Evolutionary conservation across 257 asterid species (phyloP), one percentile per base, ranked within the genome.

Genomic region (Fraxinus quadrangulata): DNA sequence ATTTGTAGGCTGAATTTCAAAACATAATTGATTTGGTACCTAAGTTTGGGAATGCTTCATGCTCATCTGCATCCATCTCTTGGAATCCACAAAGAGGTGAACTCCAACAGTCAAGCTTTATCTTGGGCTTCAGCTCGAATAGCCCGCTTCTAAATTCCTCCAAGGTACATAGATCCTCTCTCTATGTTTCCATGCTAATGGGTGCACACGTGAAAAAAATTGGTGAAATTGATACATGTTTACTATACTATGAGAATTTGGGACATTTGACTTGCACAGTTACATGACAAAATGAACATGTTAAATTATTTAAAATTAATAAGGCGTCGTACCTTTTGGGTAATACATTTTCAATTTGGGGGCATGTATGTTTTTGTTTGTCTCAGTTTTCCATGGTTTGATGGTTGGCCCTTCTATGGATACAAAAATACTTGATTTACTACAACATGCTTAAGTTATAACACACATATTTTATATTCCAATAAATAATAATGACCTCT

Each of bases 31-130:
- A 90, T 81, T 74, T 88, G 78, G 88, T 90, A 33, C 85, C 99
- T 84, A 91, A 93, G 85, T 84, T 87, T 79, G 87, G 90, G 78
- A 88, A 85, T 49, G 89, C 83, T 73, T 89, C 90, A 36, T 91
- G 98, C 84, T 61, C 45, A 56, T 87, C 97, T 68, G 96, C 99
- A 0, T 87, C 97, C 67, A 87, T 93, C 72, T 92, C 98, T 31
- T 95, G 99, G 99, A 93, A 91, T 83, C 97, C 96, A 30, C 93
- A 85, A 70, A 87, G 86, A 90, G 88, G 85, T 79, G 97, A 88
- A 77, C 78, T 70, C 76, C 89, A 77, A 42, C 96, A 82, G 70
- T 89, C 93, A 61, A 93, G 92, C 88, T 93, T 95, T 74, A 88
- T 95, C 69, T 75, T 93, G 89, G 98, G 99, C 78, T 93, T 89